Evolutionary conservation across 331 rosid genomes (phyloP).

Genomic region (Prunus yedoensis): DNA sequence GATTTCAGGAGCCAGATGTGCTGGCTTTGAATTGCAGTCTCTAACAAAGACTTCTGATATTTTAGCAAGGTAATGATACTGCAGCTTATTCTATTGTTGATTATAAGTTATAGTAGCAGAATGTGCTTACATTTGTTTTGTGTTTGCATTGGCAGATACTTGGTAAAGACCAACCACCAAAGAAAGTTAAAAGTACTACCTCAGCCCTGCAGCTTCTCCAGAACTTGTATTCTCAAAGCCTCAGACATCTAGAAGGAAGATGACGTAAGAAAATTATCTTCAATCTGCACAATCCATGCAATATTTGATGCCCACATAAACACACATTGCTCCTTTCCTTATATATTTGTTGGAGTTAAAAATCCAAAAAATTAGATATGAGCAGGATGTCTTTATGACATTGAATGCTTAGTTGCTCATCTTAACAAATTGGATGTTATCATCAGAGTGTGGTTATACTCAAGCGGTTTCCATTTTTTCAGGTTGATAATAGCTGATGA

Average conservation of each 20-base stretch:
- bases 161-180: conserved; percentile 36
- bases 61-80: conserved; percentile 59
- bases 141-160: conserved; percentile 55
- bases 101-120: background rate
- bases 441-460: conserved; percentile 6
- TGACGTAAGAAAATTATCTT: conserved; percentile 40
- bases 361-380: background rate
- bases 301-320: background rate
- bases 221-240: no score
- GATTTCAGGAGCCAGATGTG: conserved; percentile 57
- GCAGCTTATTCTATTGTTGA: conserved; percentile 2
- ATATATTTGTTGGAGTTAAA: conserved; percentile 7
- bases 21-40: conserved; percentile 69
- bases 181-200: no score
- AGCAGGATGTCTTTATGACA: no score
- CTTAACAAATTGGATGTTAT: conserved; percentile 9
- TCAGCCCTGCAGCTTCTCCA: no score
- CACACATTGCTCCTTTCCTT: background rate
- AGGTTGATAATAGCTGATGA: conserved; percentile 88
- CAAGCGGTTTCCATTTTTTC: conserved; percentile 17
- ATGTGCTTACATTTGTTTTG: conserved; percentile 22
- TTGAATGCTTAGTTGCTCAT: no score
- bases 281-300: background rate
- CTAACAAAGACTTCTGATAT: conserved; percentile 69
- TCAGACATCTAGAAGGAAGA: no score